Base-by-base conservation (phyloP, 345 rosid species). In the Odontarrhena argentea region DNA sequence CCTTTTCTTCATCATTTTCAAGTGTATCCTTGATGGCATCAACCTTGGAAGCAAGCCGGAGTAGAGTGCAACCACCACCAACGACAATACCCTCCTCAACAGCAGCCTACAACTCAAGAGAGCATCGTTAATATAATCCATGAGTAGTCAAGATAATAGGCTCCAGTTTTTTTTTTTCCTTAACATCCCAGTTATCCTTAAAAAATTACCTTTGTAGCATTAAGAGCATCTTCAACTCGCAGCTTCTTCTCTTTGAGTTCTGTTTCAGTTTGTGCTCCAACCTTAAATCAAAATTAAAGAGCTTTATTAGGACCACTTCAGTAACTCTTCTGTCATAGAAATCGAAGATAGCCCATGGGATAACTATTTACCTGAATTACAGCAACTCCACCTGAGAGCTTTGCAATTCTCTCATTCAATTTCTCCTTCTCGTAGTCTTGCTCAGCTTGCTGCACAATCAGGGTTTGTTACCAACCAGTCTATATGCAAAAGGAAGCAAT, bases 221-320 rank as follows among this genome's bases (percentile, higher is more conserved):
- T 89, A 67, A 92, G 96, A 54, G 95, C 96, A 76, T 89, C 96
- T 79, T 92, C 98, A 44, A 92, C 98, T 76, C 98, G 87, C 62
- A 89, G 65, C 69, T 89, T 89, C 87, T 92, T 92, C 65, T 92
- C 98, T 71, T 92, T 92, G 9, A 92, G 96, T 76, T 87, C 90
- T n/a, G 94, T 87, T 79, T 87, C 94, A 34, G 94, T 85, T 82
- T 85, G 94, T 38, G 90, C 89, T 61, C 94, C 94, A 28, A 85
- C 89, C 89, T 85, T 73, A 5, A 46, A 60, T 38, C 72, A 66
- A 26, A 2, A 38, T 11, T 55, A 44, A 43, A 22, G 10, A 40
- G 7, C 44, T 55, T 6, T 55, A 44, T 53, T 38, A 63, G 42
- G 13, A 54, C 40, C 58, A 12, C 52, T 26, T 8, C 48, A 15